phyloP scores from a whole-genome alignment of 1,284 basidiomycete genomes.

The Pseudozyma pruni region DNA sequence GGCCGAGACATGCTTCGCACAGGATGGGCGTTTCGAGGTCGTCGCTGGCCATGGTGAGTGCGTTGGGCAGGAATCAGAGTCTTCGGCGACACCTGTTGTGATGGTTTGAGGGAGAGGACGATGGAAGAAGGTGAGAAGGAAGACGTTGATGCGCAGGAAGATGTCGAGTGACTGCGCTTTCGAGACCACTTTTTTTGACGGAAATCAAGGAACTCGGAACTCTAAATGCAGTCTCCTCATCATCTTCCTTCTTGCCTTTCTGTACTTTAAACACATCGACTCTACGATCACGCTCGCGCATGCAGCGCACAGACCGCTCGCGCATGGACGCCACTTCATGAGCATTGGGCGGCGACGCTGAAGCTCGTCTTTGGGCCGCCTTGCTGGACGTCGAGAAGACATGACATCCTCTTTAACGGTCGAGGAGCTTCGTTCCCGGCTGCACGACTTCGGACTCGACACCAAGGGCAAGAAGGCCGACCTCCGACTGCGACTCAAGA shows the following conservation, averaged over 20 bases:
- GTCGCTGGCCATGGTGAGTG: conserved; percentile 69
- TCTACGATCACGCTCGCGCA: not conserved
- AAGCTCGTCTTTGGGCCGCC: conserved; percentile 38
- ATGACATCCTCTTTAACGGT: conserved; percentile 45
- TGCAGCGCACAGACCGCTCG: not conserved
- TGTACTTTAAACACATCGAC: not conserved
- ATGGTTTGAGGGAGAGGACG: too few relatives aligned
- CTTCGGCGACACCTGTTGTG: too few relatives aligned
- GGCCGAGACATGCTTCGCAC: conserved; percentile 71
- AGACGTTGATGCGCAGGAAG: not conserved
- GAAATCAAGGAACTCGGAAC: conserved; percentile 1
- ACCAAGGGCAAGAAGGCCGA: conserved; percentile 62
- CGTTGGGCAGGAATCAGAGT: too few relatives aligned
- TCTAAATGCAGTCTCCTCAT: too few relatives aligned
- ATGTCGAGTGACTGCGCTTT: not conserved
- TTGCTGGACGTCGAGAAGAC: not conserved
- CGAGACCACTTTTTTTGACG: not conserved
- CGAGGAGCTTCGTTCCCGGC: conserved; percentile 43
- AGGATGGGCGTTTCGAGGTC: conserved; percentile 89
- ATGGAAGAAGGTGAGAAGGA: not conserved
- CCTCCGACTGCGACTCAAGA: conserved; percentile 49
- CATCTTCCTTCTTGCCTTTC: not conserved
- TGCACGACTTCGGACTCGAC: conserved; percentile 60
- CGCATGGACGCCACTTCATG: conserved; percentile 24
- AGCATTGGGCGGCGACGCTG: conserved; percentile 25